Percentiles rank a stretch among this genome's conserved stretches.
phyloP scores from a whole-genome alignment of 1,284 basidiomycete genomes.

The Ganoderma meredithae region DNA sequence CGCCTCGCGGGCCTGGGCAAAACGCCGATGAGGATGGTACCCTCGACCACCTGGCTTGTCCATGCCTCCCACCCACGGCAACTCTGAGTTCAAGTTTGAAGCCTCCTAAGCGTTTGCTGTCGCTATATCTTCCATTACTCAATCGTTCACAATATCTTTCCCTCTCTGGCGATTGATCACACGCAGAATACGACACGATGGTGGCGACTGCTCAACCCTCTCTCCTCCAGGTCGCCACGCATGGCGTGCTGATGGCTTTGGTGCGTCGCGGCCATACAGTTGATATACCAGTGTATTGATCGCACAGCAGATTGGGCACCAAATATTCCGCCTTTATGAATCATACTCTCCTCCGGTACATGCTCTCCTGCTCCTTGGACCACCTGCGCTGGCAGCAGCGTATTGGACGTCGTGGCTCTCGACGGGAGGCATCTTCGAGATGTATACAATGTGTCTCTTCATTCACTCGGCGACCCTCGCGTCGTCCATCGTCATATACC shows the following conservation, averaged over 20 bases:
- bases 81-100: too few relatives aligned
- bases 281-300: neutral
- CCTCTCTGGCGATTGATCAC: neutral
- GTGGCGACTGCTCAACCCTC: neutral
- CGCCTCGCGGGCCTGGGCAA: too few relatives aligned
- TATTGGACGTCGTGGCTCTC: neutral
- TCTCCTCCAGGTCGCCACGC: neutral
- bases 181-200: neutral
- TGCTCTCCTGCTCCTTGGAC: neutral
- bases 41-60: too few relatives aligned
- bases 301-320: neutral
- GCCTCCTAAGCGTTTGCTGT: too few relatives aligned
- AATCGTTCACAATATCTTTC: neutral
- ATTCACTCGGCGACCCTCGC: neutral
- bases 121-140: too few relatives aligned
- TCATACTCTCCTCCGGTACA: neutral
- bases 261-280: neutral
- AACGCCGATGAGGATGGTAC: too few relatives aligned
- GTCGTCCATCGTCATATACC: neutral
- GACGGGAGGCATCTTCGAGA: neutral
- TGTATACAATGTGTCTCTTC: neutral
- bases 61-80: too few relatives aligned
- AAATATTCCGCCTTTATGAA: neutral
- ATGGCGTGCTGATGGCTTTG: neutral
- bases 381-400: neutral